phyloP scores from a whole-genome alignment of 2,329 filamentous ascomycete genomes.

The Hirsutella minnesotensis region DNA sequence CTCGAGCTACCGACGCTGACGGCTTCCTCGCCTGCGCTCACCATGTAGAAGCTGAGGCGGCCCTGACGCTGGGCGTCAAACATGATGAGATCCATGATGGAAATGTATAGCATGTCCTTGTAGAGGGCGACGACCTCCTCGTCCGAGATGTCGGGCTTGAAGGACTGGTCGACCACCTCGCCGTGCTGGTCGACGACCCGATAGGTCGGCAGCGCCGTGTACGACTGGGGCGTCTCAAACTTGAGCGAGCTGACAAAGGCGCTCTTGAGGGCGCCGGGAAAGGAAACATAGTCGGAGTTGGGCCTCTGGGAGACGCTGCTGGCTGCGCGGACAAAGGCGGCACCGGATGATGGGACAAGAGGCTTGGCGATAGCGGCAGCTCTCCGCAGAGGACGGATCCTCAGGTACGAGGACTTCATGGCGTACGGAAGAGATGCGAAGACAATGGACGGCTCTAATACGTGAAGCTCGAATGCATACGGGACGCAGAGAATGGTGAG shows the following conservation, averaged over 20 bases:
- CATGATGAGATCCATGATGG: constrained; percentile 95
- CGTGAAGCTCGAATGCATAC: background rate
- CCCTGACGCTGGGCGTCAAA: constrained; percentile 95
- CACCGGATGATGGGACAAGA: constrained; percentile 9
- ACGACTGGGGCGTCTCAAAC: constrained; percentile 63
- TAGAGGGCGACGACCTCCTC: constrained; percentile 48
- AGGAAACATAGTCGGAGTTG: constrained; percentile 49
- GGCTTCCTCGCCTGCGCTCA: constrained; percentile 87
- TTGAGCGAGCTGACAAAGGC: constrained; percentile 73
- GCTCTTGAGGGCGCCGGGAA: constrained; percentile 91
- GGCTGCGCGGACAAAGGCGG: constrained; percentile 17
- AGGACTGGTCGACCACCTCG: constrained; percentile 61
- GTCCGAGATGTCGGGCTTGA: constrained; percentile 58
- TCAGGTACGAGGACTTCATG: constrained; percentile 23
- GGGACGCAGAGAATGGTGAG: background rate
- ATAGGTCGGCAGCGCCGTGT: constrained; percentile 77
- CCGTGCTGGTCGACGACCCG: constrained; percentile 86
- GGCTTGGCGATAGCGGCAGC: constrained; percentile 10
- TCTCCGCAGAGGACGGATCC: constrained; percentile 15
- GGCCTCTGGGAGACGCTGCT: constrained; percentile 43
- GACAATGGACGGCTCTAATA: background rate
- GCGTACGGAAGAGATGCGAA: background rate
- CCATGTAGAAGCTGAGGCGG: constrained; percentile 95
- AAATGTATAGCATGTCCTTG: constrained; percentile 53
- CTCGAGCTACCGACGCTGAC: constrained; percentile 83